Base-by-base conservation (phyloP, 305 asterid genomes). In the Rubia balearica region DNA sequence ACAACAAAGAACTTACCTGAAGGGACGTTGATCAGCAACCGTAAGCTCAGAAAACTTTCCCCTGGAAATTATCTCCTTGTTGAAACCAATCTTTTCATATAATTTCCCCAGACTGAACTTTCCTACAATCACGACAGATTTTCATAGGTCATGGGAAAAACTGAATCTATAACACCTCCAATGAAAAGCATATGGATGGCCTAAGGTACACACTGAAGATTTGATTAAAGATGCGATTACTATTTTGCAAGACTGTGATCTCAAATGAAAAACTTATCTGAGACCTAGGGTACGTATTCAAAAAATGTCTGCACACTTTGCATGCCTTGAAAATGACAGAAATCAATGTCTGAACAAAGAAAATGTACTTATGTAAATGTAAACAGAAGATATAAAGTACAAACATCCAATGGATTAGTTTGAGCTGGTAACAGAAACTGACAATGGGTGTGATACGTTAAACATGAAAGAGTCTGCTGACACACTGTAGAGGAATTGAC, bases 21-120 rank as follows among this genome's bases (percentile, higher is more conserved):
- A 89, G 46, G 98, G 88, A 77, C 96, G 83, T 73, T 91, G 98
- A 45, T 88, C 96, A 77, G 96, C 96, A 14, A 88, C 90, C 63
- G 87, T 82, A 76, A 91, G 89, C 86, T 91, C 96, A 9, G 96
- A 95, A 80, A 77, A 91, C 75, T 80, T 82, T 69, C 98, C 98
- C 79, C 88, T 89, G 27, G 96, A 91, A 77, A 91, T 88, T 68
- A 87, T 81, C 83, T 91, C 98, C 83, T 87, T 89, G 71, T 88
- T 91, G 82, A 88, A 91, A 73, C 98, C 98, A 74, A 89, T 83
- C 77, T 56, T 91, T 75, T 91, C 96, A 74, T 91, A 91, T 68
- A 91, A 81, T 68, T 67, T 87, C 73, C 85, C 96, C 85, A 91
- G 78, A 81, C 86, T 91, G 77, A 91, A 89, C 81, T 89, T 91